Percentiles rank a stretch among this genome's conserved stretches.
These are phyloP conservation scores for Fraxinus sp. DNA, from an alignment of 305 asterid species.

Conservation along the genomic window DNA sequence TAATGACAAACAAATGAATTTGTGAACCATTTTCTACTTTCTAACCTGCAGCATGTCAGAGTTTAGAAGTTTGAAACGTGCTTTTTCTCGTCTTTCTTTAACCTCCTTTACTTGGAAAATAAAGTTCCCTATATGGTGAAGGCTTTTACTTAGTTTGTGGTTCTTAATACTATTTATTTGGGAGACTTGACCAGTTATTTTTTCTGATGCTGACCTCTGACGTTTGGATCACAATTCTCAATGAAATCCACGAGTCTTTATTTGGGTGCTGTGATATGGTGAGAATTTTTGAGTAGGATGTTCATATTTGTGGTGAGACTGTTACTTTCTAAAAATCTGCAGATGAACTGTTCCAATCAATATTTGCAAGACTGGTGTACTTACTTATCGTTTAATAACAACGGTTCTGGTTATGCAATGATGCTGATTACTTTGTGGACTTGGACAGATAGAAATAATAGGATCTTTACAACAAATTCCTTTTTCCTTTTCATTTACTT, in stretches of 20 bases:
- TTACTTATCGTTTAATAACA: too few species aligned
- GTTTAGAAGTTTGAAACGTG: neutral
- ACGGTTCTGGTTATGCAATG: neutral
- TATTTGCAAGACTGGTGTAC: neutral
- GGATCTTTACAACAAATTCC: neutral
- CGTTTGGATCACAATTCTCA: neutral
- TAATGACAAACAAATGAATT: neutral
- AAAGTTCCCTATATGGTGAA: neutral
- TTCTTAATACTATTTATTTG: neutral
- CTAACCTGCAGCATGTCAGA: neutral
- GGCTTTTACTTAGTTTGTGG: neutral
- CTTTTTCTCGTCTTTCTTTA: neutral
- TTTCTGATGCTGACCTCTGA: neutral
- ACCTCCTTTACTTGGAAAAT: neutral
- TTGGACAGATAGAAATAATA: neutral
- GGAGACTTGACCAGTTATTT: neutral
- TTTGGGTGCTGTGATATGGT: neutral
- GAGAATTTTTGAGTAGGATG: neutral
- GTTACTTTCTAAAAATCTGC: neutral
- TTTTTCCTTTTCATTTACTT: neutral
- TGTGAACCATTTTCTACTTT: neutral
- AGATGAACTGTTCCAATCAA: neutral
- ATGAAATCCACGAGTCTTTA: neutral
- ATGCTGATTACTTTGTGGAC: neutral
- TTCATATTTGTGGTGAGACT: neutral